phyloP scores from a whole-genome alignment of 345 rosid species.

The Cardamine chenopodiifolia region DNA sequence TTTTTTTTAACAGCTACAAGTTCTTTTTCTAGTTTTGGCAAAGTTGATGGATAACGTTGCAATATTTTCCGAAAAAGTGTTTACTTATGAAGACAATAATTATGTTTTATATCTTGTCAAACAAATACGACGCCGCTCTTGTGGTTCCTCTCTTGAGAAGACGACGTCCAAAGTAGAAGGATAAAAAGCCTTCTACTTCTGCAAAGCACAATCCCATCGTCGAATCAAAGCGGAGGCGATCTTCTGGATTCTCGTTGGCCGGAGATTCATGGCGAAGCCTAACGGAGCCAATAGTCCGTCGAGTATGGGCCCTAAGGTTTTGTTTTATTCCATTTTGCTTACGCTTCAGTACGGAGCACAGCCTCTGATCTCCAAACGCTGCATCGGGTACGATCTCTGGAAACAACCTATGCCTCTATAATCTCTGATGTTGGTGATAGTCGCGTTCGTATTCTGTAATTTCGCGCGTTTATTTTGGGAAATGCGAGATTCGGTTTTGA shows the following conservation, averaged over 20 bases:
- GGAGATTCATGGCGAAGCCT: conserved; percentile 48
- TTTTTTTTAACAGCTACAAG: no score
- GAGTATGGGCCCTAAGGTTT: conserved; percentile 52
- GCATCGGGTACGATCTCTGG: conserved; percentile 55
- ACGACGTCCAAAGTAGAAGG: conserved; percentile 8
- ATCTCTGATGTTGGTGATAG: not conserved
- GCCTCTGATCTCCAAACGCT: conserved; percentile 93
- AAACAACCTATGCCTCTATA: conserved; percentile 7
- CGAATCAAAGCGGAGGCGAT: conserved; percentile 25
- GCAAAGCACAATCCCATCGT: conserved; percentile 7
- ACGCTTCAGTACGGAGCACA: conserved; percentile 91
- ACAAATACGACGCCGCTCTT: conserved; percentile 15
- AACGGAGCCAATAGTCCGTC: conserved; percentile 34
- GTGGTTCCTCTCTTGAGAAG: not conserved
- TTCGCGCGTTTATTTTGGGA: not conserved
- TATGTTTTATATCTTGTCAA: not conserved
- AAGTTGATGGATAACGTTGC: not conserved
- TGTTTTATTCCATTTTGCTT: conserved; percentile 73
- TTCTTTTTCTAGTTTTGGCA: not conserved
- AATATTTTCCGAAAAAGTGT: not conserved
- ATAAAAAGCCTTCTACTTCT: not conserved
- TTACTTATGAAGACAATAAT: not conserved
- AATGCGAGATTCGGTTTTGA: conserved; percentile 15
- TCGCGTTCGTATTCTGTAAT: not conserved
- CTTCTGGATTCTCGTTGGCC: conserved; percentile 16